These are phyloP conservation scores for Thymus mandschuricus DNA, from an alignment of 257 asterid species.

Conservation along the genomic window DNA sequence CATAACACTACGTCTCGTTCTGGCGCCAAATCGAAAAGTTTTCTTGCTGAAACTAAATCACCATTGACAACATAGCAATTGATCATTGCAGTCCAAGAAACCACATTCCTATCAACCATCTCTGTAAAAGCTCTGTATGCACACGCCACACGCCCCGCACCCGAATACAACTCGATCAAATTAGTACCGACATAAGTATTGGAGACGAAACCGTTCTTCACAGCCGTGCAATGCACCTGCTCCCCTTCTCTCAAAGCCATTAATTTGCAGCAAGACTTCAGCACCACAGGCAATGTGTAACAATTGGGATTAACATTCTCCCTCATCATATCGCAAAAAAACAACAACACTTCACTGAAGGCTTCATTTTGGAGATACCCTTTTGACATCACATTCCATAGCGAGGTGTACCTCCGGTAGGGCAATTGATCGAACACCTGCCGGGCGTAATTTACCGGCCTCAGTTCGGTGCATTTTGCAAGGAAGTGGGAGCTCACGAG, in stretches of 20 bases:
- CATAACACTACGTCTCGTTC: slow-evolving; percentile 77
- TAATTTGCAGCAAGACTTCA: slow-evolving; percentile 68
- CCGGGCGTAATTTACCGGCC: slow-evolving; percentile 43
- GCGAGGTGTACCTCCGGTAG: slow-evolving; percentile 49
- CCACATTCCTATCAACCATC: slow-evolving; percentile 79
- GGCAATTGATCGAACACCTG: slow-evolving; percentile 68
- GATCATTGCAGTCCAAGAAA: slow-evolving; percentile 86
- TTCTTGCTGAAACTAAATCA: slow-evolving; percentile 63
- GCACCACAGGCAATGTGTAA: slow-evolving; percentile 68
- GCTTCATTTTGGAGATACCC: slow-evolving; percentile 64
- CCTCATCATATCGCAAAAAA: slow-evolving; percentile 64
- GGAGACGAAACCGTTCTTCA: slow-evolving; percentile 56
- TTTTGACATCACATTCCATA: slow-evolving; percentile 74
- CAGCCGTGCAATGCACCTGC: slow-evolving; percentile 56
- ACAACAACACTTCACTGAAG: slow-evolving; percentile 42
- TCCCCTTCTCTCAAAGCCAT: slow-evolving; percentile 64
- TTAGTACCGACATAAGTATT: slow-evolving; percentile 65
- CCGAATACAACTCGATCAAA: slow-evolving; percentile 73
- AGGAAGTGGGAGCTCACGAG: slow-evolving; percentile 56
- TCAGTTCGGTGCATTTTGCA: slow-evolving; percentile 45
- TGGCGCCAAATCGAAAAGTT: slow-evolving; percentile 78
- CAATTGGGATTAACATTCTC: slow-evolving; percentile 63
- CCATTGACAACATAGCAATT: slow-evolving; percentile 57
- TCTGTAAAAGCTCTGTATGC: slow-evolving; percentile 70
- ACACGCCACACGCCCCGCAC: slow-evolving; percentile 38